Conservation (phyloP, 2,329 filamentous ascomycete species). For the Fusarium staphyleae region DNA sequence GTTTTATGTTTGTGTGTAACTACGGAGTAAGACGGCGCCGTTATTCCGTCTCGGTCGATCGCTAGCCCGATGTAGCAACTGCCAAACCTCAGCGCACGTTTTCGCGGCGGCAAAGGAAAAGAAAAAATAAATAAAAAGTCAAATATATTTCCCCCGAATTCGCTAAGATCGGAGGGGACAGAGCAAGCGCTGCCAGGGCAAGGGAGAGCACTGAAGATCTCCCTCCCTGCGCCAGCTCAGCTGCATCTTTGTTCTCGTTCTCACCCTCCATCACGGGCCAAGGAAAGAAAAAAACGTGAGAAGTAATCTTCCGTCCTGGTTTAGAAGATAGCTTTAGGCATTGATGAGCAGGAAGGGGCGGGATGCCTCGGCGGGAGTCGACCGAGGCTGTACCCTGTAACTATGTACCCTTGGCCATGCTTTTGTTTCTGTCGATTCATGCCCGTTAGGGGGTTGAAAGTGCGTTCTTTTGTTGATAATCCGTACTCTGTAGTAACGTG, state of each 20-base stretch:
- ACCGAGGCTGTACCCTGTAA: slow-evolving; percentile 28
- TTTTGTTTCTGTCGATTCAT: background rate
- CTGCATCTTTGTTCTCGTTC: background rate
- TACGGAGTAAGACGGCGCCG: too few relatives aligned
- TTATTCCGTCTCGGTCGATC: too few relatives aligned
- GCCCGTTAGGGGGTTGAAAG: slow-evolving; percentile 8
- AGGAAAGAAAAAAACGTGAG: slow-evolving; percentile 31
- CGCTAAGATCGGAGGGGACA: background rate
- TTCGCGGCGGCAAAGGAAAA: background rate
- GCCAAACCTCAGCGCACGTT: slow-evolving; percentile 5
- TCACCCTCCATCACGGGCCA: slow-evolving; percentile 27
- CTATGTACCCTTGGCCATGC: slow-evolving; percentile 18
- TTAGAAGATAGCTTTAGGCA: slow-evolving; percentile 1
- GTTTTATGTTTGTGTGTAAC: too few relatives aligned
- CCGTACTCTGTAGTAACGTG: too few relatives aligned
- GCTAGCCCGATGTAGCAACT: slow-evolving; percentile 11
- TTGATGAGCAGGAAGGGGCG: slow-evolving; percentile 20
- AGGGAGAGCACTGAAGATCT: slow-evolving; percentile 11
- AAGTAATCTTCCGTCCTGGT: slow-evolving; percentile 19
- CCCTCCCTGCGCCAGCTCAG: slow-evolving; percentile 16
- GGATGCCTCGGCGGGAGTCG: slow-evolving; percentile 27
- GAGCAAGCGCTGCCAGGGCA: background rate
- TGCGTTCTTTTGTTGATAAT: background rate
- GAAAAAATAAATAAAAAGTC: background rate
- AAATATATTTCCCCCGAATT: background rate